Base-by-base conservation (phyloP, 208 protist genomes). In the Acanthamoeba castellanii region DNA sequence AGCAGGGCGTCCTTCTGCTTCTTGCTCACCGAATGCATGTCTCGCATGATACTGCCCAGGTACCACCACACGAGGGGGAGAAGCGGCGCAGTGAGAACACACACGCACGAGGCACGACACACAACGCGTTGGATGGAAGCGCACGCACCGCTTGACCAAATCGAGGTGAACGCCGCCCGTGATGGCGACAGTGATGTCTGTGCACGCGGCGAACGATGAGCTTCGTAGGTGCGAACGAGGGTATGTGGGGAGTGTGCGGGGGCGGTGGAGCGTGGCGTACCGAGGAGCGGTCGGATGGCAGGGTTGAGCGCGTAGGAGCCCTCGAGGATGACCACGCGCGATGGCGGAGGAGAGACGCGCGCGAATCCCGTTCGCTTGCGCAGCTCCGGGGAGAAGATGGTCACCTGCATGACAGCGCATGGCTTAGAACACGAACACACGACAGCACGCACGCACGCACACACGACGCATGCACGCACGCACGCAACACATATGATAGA, bases 141-240 rank as follows among this genome's bases (percentile, higher is more conserved):
- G 66, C 59, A 95, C 85, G 30, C 74, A 94, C 61, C 92, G 78
- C 45, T 96, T 96, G 14, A 96, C 92, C 13, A 96, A 25, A 59
- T 96, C 95, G 32, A 96, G 92, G 93, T 96, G 95, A 3, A 96
- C 95, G 92, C 95, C 95, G 50, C 95, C 95, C 13, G 95, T 96
- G 37, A 96, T 96, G 6, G 95, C 95, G 76, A 96, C 89, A 61
- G 72, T 95, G 30, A 96, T 78, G 37, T 95, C 88, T 18, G 94
- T n/a, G 22, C 20, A 25, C 55, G 16, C 55, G 16, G 20, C 55
- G 55, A 13, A 59, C 55, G 20, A 37, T 37, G 37, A 37, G 37
- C 37, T 37, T 37, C 37, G 52, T 18, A 57, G 52, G 52, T 0
- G 16, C 14, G 52, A 57, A 57, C 52, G 16, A 0, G 52, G 9